Conservation (phyloP, 139 green algal genomes). For the Volvox africanus region DNA sequence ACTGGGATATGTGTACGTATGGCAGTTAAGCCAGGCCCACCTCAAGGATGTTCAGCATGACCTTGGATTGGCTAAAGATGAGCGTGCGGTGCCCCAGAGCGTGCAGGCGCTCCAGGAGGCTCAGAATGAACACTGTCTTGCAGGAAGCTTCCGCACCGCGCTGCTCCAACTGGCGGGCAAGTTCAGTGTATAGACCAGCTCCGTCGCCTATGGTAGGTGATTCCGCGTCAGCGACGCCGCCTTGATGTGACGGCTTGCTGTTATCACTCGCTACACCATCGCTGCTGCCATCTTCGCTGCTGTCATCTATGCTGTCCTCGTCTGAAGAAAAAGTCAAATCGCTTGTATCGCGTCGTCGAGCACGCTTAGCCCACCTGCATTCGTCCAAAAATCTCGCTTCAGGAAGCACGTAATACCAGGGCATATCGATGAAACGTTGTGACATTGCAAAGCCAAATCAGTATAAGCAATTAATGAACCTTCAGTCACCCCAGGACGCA, state of each 20-base stretch:
- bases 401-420: background rate
- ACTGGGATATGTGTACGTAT: constrained; percentile 59
- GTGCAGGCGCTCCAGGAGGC: constrained; percentile 81
- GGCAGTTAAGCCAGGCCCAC: constrained; percentile 55
- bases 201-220: background rate
- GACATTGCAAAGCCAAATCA: background rate
- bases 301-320: constrained; percentile 40
- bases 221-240: background rate
- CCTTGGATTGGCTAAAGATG: constrained; percentile 89
- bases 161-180: constrained; percentile 56
- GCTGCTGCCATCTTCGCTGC: constrained; percentile 25
- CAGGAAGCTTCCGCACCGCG: constrained; percentile 73
- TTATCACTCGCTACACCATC: background rate
- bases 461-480: background rate
- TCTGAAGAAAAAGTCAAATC: constrained; percentile 68
- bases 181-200: constrained; percentile 36
- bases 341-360: constrained; percentile 36
- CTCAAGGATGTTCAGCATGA: constrained; percentile 94
- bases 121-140: constrained; percentile 86
- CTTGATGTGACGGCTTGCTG: background rate
- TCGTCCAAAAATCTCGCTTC: no score
- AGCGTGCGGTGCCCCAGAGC: constrained; percentile 86
- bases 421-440: background rate
- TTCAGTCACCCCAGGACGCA: background rate
- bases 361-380: constrained; percentile 43